Evolutionary conservation across 129 eudicot genomes (phyloP).

Genomic region (Arctium lappa): DNA sequence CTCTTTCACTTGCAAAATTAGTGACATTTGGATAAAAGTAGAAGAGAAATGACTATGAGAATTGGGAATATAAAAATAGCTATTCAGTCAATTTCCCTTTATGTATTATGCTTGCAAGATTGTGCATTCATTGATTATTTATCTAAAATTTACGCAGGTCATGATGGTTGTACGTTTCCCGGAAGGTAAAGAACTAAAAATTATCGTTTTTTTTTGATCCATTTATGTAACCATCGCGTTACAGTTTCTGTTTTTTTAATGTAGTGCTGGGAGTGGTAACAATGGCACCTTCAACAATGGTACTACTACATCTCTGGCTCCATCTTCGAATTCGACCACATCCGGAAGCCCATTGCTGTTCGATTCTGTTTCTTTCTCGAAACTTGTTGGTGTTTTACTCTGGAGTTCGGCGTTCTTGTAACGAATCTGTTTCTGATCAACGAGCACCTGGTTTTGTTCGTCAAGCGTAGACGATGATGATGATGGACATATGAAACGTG

Average conservation of each 20-base stretch:
- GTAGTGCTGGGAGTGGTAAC: conserved; percentile 16
- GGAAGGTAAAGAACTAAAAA: conserved; percentile 18
- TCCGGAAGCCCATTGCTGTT: conserved; percentile 4
- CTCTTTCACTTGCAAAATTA: no score
- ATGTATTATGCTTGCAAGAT: not conserved
- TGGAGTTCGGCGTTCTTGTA: conserved; percentile 16
- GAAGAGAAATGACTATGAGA: no score
- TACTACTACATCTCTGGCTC: conserved; percentile 22
- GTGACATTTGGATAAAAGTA: no score
- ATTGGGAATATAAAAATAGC: no score
- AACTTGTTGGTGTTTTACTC: not conserved
- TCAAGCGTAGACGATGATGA: not conserved
- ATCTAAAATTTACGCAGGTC: conserved; percentile 19
- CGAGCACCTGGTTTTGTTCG: not conserved
- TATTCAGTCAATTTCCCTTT: no score
- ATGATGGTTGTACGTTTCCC: conserved; percentile 19
- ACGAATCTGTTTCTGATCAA: not conserved
- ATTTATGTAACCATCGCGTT: not conserved
- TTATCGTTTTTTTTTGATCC: not conserved
- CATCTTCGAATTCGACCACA: conserved; percentile 29
- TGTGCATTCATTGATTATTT: not conserved
- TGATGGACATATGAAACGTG: not conserved
- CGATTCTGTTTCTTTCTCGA: not conserved
- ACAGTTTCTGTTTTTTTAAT: not conserved
- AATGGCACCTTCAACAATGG: conserved; percentile 16